These are phyloP conservation scores for Aspergillus udagawae DNA, from an alignment of 2,329 filamentous ascomycete genomes.

Conservation along the genomic window DNA sequence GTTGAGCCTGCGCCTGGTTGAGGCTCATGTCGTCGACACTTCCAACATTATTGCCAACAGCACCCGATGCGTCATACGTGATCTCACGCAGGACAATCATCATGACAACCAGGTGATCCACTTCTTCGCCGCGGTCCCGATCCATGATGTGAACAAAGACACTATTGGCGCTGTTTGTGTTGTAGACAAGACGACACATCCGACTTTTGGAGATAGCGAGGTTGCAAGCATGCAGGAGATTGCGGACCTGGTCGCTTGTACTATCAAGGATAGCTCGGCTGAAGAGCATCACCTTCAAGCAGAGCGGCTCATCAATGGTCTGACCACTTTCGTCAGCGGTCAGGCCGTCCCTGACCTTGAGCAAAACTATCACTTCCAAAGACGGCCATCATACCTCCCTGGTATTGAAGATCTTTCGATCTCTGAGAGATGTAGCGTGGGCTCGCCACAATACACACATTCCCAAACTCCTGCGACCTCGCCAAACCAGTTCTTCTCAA, in stretches of 20 bases:
- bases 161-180: constrained; percentile 58
- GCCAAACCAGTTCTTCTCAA: not conserved
- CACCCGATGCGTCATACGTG: constrained; percentile 31
- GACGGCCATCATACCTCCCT: not conserved
- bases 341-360: not conserved
- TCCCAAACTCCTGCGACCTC: not conserved
- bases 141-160: constrained; percentile 51
- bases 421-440: not conserved
- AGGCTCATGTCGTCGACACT: not conserved
- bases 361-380: not conserved
- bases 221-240: constrained; percentile 52
- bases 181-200: constrained; percentile 52
- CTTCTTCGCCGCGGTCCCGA: constrained; percentile 59
- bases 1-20: constrained; percentile 5
- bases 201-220: constrained; percentile 34
- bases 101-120: constrained; percentile 35
- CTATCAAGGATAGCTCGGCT: constrained; percentile 28
- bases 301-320: constrained; percentile 52
- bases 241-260: constrained; percentile 24
- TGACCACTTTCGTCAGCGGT: constrained; percentile 48
- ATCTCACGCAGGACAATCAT: constrained; percentile 32
- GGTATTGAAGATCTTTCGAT: not conserved
- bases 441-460: not conserved
- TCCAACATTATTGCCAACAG: constrained; percentile 1
- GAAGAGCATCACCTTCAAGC: constrained; percentile 50